Base-by-base conservation (phyloP, 2,329 filamentous ascomycete species). In the Geosmithia morbida region DNA sequence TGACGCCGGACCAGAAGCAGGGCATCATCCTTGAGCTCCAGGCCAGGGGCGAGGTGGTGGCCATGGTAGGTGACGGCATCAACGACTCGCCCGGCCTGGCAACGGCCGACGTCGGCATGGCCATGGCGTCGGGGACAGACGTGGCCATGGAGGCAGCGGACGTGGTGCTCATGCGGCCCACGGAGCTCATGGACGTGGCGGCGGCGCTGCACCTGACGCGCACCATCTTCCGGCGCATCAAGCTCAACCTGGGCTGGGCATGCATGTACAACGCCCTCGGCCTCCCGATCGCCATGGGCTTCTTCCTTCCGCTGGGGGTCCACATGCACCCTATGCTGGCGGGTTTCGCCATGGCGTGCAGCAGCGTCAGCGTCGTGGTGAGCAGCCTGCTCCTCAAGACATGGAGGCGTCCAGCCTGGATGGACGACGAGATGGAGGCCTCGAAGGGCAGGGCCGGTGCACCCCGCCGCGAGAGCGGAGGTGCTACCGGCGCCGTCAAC, bases 261-360 rank as follows among this genome's bases (percentile, higher is more conserved):
- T 97, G 88, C 62, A 68, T 87, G 52, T 98, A 98, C 74, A 98
- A 98, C 63, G 52, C 87, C 45, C 68, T 97, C 51, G 92, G 92
- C 1, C 72, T 98, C 14, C 92, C 92, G 2, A 94, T 98, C 56
- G 92, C 92, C 41, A 97, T 97, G 92, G 92, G 92, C 20, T 68
- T 97, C 56, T 94, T 97, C 69, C 70, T 98, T 4, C 90, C 92
- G 1, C 79, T 95, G 54, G 92, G 90, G 30, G 77, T 85, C 51
- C 82, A 88, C 57, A 71, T 97, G 53, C 92, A 94, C 55, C 89
- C 92, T 20, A 90, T 97, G 82, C 88, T 89, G 45, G 92, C 92
- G 1, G 89, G 88, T 18, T 87, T 86, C 3, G 92, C 92, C 45
- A 97, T 98, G 89, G 90, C 89, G 1, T 79, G 76, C 53, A 92